A percentile compares a stretch with the other conserved stretches of the same genome.
Conservation (phyloP, 306 rosid species). For the Glycine tomentella region DNA sequence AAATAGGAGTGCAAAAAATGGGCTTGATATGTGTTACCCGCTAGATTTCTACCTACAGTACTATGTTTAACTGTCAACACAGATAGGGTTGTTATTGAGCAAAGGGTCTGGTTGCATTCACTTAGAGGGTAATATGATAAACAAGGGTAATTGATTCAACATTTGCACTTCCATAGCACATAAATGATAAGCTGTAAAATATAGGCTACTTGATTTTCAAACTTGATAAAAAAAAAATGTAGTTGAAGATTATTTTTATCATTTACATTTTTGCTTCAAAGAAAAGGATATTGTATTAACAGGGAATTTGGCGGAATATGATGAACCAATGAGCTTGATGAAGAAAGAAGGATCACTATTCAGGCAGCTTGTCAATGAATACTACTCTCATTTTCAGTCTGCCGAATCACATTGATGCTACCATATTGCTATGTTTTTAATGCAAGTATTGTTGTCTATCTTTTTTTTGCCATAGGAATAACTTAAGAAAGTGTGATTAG, state of each 20-base stretch:
- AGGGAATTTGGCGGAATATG: constrained; percentile 73
- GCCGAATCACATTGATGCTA: constrained; percentile 54
- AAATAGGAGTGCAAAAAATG: not conserved
- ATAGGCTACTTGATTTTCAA: not conserved
- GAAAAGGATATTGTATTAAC: constrained; percentile 26
- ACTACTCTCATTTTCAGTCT: constrained; percentile 74
- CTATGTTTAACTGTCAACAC: not conserved
- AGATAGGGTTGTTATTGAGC: not conserved
- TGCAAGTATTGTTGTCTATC: not conserved
- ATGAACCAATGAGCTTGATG: constrained; percentile 70
- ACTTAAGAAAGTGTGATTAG: not conserved
- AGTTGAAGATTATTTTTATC: not conserved
- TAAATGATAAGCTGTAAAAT: not conserved
- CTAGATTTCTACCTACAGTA: not conserved
- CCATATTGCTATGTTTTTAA: not conserved
- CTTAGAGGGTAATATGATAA: not conserved
- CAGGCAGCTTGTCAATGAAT: constrained; percentile 71
- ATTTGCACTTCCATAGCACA: not conserved
- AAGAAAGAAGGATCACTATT: constrained; percentile 70
- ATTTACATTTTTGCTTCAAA: constrained; percentile 7
- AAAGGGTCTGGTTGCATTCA: not conserved
- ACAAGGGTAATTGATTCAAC: not conserved
- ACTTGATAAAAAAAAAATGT: not conserved
- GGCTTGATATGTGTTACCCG: no score
- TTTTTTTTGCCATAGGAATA: not conserved